Conservation (phyloP, 2,329 filamentous ascomycete genomes). For the Epichloe gansuensis region DNA sequence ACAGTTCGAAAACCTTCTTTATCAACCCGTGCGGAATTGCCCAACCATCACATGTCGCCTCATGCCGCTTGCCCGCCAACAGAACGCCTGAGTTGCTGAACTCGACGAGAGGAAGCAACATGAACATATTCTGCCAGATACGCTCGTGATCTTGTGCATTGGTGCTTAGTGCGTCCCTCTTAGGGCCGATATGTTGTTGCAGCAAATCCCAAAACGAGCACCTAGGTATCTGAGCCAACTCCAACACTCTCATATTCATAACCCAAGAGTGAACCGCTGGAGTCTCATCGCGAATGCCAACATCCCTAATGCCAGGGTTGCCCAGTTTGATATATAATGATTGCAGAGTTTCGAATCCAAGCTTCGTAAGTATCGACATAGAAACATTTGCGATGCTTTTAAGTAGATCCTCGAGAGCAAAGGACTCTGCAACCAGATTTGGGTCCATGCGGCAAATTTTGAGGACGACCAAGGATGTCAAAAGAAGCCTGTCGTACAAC, state of each 20-base stretch:
- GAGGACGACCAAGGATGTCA: constrained; percentile 25
- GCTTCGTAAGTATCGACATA: constrained; percentile 27
- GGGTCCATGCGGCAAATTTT: constrained; percentile 29
- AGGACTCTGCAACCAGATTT: constrained; percentile 21
- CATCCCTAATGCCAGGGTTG: constrained; percentile 31
- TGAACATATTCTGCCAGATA: constrained; percentile 47
- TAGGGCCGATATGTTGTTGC: constrained; percentile 29
- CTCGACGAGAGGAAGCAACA: constrained; percentile 47
- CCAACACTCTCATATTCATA: constrained; percentile 41
- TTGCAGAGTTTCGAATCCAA: constrained; percentile 31
- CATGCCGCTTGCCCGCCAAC: constrained; percentile 20
- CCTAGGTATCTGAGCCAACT: constrained; percentile 36
- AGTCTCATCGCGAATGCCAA: constrained; percentile 38
- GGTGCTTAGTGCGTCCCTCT: constrained; percentile 20
- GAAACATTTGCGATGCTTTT: constrained; percentile 27
- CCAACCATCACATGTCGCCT: constrained; percentile 42
- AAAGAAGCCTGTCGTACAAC: constrained; percentile 19
- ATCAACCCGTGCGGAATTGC: constrained; percentile 43
- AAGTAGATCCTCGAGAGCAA: constrained; percentile 38
- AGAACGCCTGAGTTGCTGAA: constrained; percentile 44
- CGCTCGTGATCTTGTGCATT: constrained; percentile 40
- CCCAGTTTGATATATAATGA: constrained; percentile 37
- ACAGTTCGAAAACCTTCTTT: constrained; percentile 45
- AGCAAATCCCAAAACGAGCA: constrained; percentile 50
- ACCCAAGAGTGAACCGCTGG: constrained; percentile 43